These are phyloP conservation scores for Aechmea fasciata DNA, from an alignment of 176 grass and related monocot genomes.

Conservation along the genomic window DNA sequence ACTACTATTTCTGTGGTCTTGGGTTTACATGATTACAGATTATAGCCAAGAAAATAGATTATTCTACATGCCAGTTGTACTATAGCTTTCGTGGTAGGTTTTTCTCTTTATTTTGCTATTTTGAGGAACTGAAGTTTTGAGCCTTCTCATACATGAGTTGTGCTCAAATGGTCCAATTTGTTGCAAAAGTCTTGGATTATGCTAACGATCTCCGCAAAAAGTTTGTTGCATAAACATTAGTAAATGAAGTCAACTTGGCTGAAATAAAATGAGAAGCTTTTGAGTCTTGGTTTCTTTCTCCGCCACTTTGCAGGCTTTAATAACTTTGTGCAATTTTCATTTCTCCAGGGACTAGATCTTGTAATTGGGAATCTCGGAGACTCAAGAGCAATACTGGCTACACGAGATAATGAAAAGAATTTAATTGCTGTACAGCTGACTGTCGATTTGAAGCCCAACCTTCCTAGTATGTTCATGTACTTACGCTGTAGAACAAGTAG, in stretches of 20 bases:
- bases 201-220: not conserved
- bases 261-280: not conserved
- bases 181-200: too few species aligned
- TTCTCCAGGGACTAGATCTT: conserved; percentile 82
- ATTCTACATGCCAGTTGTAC: too few species aligned
- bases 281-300: conserved; percentile 2
- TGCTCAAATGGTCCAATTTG: too few species aligned
- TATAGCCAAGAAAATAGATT: too few species aligned
- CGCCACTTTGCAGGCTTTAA: conserved; percentile 1
- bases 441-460: conserved; percentile 96
- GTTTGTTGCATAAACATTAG: not conserved
- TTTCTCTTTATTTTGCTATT: too few species aligned
- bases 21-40: not conserved
- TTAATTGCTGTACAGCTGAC: conserved; percentile 90
- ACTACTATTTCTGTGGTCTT: not conserved
- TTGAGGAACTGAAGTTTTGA: too few species aligned
- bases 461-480: conserved; percentile 58
- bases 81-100: too few species aligned
- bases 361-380: conserved; percentile 96
- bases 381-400: conserved; percentile 93
- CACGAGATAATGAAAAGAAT: conserved; percentile 70
- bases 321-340: not conserved
- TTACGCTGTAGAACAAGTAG: not conserved
- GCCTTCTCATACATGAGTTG: too few species aligned
- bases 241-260: not conserved